Percentiles rank a stretch among this genome's conserved stretches.
Conservation (phyloP, 78 protist species). For the Dictyostelium citrinum region DNA sequence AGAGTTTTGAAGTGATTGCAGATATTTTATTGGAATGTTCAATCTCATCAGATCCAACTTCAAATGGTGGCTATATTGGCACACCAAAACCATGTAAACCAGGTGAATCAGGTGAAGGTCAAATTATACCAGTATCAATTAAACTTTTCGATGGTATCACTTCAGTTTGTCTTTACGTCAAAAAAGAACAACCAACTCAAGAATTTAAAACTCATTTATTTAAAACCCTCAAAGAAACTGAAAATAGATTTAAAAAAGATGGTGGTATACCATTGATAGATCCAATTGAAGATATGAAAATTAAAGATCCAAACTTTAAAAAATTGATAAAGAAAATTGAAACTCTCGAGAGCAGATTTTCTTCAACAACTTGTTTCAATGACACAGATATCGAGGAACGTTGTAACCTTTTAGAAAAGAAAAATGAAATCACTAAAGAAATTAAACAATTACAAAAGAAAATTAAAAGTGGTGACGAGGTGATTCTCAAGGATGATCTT, state of each 20-base stretch:
- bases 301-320: conserved; percentile 50
- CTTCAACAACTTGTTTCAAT: conserved; percentile 1
- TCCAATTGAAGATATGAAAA: conserved; percentile 94
- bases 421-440: conserved; percentile 60
- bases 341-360: conserved; percentile 55
- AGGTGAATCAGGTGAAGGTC: conserved; percentile 23
- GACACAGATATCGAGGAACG: conserved; percentile 39
- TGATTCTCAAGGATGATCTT: conserved; percentile 88
- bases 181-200: conserved; percentile 24
- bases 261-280: conserved; percentile 91
- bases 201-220: conserved; percentile 57
- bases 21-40: conserved; percentile 68
- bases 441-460: neutral
- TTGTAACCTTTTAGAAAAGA: neutral
- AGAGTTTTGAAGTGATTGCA: conserved; percentile 61
- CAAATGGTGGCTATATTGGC: neutral
- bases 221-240: conserved; percentile 44
- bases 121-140: conserved; percentile 66
- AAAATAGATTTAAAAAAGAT: conserved; percentile 59
- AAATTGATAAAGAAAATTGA: conserved; percentile 61
- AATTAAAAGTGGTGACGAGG: conserved; percentile 59
- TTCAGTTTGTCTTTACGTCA: conserved; percentile 20
- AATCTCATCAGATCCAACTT: neutral
- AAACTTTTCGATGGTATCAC: conserved; percentile 66
- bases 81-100: conserved; percentile 64